A percentile compares a stretch with the other conserved stretches of the same genome.
Evolutionary conservation across 371 early-diverging fungal genomes (phyloP).

Genomic region (Mortierella sp.): DNA sequence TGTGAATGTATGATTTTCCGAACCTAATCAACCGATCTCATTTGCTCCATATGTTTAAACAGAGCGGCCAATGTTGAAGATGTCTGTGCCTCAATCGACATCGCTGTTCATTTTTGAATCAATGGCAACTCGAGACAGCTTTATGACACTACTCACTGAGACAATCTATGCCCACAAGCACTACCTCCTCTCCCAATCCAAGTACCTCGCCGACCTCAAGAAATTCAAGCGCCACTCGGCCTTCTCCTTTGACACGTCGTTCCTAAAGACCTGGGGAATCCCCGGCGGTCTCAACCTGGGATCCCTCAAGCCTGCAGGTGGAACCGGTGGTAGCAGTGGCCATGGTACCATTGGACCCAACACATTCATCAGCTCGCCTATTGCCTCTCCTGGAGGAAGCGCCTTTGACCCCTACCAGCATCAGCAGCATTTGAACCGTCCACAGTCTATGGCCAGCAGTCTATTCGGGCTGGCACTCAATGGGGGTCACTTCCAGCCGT

Average conservation of each 20-base stretch:
- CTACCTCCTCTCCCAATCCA: conserved; percentile 55
- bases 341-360: conserved; percentile 29
- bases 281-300: conserved; percentile 50
- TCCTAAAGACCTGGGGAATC: conserved; percentile 59
- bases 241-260: conserved; percentile 55
- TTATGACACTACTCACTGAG: conserved; percentile 28
- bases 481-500: conserved; percentile 42
- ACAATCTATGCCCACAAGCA: conserved; percentile 51
- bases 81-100: conserved; percentile 34
- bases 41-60: background rate
- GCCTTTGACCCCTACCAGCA: conserved; percentile 43
- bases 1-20: background rate
- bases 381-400: conserved; percentile 44
- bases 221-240: conserved; percentile 58
- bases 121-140: conserved; percentile 27
- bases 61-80: conserved; percentile 43
- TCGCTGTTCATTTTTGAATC: conserved; percentile 37
- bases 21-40: background rate
- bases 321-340: background rate
- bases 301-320: conserved; percentile 29
- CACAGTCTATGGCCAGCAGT: conserved; percentile 55
- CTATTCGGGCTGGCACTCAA: conserved; percentile 43
- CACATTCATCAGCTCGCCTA: conserved; percentile 30
- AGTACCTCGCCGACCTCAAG: conserved; percentile 55
- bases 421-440: conserved; percentile 45